These are phyloP conservation scores for Pleodorina starrii DNA, from an alignment of 139 green algal genomes.

Conservation along the genomic window DNA sequence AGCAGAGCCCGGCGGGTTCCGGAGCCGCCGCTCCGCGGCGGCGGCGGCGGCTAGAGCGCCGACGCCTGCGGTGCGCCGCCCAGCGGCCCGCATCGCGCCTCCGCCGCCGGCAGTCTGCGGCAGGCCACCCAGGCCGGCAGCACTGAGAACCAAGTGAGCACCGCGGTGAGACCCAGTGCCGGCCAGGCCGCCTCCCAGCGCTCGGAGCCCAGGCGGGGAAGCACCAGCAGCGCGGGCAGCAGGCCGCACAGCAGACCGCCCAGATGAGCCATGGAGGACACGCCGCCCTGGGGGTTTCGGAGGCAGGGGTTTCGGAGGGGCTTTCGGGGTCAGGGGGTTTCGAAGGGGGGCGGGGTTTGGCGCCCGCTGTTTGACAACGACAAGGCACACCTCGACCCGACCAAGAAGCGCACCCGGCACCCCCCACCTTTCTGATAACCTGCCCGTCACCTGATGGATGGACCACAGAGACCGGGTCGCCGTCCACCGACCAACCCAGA, in stretches of 20 bases:
- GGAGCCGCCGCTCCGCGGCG: too few species aligned
- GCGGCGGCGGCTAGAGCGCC: too few species aligned
- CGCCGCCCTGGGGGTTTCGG: neutral
- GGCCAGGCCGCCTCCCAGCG: constrained; percentile 61
- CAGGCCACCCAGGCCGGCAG: constrained; percentile 54
- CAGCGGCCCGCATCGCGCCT: neutral
- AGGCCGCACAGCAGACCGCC: constrained; percentile 81
- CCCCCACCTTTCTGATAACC: too few species aligned
- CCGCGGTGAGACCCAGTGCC: constrained; percentile 14
- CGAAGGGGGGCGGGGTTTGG: neutral
- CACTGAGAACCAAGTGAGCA: constrained; percentile 48
- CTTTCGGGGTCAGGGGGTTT: neutral
- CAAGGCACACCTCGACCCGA: too few species aligned
- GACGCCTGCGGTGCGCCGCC: too few species aligned
- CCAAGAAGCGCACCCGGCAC: too few species aligned
- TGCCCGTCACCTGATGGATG: too few species aligned
- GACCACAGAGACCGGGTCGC: too few species aligned
- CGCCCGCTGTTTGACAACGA: too few species aligned
- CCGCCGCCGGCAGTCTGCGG: neutral
- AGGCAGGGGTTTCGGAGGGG: neutral
- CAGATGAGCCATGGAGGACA: constrained; percentile 78
- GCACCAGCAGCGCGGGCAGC: constrained; percentile 74
- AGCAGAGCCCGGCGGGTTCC: too few species aligned
- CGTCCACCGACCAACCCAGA: too few species aligned
- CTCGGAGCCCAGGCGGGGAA: constrained; percentile 74